These are phyloP conservation scores for Myxozyma lipomycoides DNA, from an alignment of 805 yeast genomes.

Conservation along the genomic window DNA sequence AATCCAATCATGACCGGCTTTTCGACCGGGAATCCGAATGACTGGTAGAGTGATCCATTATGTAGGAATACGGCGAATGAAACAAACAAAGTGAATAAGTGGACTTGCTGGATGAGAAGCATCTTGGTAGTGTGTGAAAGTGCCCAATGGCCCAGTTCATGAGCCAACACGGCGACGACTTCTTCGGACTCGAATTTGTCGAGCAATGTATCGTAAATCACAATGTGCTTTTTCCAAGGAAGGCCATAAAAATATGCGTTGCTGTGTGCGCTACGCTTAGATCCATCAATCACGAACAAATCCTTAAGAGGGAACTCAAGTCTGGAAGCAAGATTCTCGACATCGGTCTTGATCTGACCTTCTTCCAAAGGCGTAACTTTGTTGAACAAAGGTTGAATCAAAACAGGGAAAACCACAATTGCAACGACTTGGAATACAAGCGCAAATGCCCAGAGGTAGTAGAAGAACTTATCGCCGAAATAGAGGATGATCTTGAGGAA, in stretches of 20 bases:
- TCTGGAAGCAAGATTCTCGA: slow-evolving; percentile 70
- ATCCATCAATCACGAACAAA: slow-evolving; percentile 90
- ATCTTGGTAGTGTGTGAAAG: slow-evolving; percentile 79
- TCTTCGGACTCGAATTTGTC: slow-evolving; percentile 71
- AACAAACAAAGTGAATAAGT: slow-evolving; percentile 61
- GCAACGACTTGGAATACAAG: slow-evolving; percentile 67
- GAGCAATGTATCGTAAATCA: slow-evolving; percentile 85
- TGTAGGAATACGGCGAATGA: slow-evolving; percentile 75
- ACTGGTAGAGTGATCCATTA: slow-evolving; percentile 69
- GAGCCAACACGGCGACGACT: slow-evolving; percentile 94
- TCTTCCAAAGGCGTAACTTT: slow-evolving; percentile 84
- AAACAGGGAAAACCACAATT: slow-evolving; percentile 66
- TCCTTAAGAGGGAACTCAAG: slow-evolving; percentile 83
- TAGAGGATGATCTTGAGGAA: slow-evolving; percentile 76
- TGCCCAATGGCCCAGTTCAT: slow-evolving; percentile 98
- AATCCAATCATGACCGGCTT: slow-evolving; percentile 81
- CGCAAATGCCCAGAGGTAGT: slow-evolving; percentile 70
- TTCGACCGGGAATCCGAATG: slow-evolving; percentile 68
- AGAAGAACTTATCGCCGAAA: slow-evolving; percentile 76
- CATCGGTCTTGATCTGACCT: slow-evolving; percentile 78
- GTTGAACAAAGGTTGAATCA: slow-evolving; percentile 90
- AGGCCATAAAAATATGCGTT: slow-evolving; percentile 95
- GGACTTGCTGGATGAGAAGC: slow-evolving; percentile 60
- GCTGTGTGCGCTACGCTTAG: slow-evolving; percentile 92
- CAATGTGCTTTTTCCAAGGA: slow-evolving; percentile 96